Conservation (phyloP, 129 eudicot genomes). For the Erigeron canadensis region DNA sequence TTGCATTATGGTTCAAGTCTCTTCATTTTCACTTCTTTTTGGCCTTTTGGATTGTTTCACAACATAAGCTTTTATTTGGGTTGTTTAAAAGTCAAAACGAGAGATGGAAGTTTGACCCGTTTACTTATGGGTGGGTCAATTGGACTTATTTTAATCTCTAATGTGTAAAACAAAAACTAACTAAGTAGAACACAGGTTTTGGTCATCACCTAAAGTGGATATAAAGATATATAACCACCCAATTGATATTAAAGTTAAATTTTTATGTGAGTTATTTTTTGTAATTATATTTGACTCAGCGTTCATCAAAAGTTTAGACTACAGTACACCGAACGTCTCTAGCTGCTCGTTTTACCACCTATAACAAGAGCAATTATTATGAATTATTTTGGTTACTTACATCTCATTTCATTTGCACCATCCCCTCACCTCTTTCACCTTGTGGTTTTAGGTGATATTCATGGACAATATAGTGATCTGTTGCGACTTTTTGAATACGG, state of each 20-base stretch:
- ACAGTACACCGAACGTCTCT: not conserved
- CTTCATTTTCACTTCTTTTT: not conserved
- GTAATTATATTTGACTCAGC: not conserved
- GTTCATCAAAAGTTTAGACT: not conserved
- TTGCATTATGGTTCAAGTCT: not conserved
- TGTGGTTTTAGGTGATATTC: constrained; percentile 70
- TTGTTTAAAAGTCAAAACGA: not conserved
- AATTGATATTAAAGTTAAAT: not conserved
- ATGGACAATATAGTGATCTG: constrained; percentile 83
- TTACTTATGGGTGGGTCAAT: not conserved
- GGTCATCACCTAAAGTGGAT: not conserved
- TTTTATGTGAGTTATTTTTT: not conserved
- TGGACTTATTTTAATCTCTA: not conserved
- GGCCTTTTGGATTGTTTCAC: not conserved
- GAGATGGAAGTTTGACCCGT: not conserved
- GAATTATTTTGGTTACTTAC: not conserved
- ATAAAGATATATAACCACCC: not conserved
- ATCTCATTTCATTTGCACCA: not conserved
- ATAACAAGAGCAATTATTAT: not conserved
- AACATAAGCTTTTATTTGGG: not conserved
- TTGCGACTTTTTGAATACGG: constrained; percentile 79
- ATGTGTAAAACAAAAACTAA: not conserved
- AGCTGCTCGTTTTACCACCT: not conserved
- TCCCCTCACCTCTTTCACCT: not conserved
- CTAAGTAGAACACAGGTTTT: not conserved